Conservation (phyloP, 2,329 filamentous ascomycete species). For the Pestalotiopsis sp. region DNA sequence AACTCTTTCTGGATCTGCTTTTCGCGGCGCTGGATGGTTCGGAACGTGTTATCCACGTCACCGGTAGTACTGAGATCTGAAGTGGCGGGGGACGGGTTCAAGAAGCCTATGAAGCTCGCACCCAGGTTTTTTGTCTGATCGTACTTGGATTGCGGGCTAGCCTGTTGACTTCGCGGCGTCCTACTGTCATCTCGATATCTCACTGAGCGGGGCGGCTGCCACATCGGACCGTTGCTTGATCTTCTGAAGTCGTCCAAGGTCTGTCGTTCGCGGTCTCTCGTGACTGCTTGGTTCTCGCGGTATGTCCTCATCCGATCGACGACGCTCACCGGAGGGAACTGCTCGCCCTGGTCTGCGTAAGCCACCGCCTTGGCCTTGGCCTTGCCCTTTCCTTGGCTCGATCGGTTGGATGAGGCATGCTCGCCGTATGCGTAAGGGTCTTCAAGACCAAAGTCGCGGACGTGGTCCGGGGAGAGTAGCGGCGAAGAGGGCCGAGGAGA, state of each 20-base stretch:
- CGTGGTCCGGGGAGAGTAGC: constrained; percentile 23
- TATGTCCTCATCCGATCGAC: constrained; percentile 15
- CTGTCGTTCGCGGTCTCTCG: constrained; percentile 3
- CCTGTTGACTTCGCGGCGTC: neutral
- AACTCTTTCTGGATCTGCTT: constrained; percentile 58
- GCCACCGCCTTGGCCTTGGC: constrained; percentile 26
- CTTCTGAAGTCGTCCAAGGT: neutral
- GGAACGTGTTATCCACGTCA: constrained; percentile 31
- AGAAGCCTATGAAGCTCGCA: constrained; percentile 30
- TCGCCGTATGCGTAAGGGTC: constrained; percentile 1
- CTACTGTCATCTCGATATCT: constrained; percentile 16
- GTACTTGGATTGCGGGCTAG: neutral
- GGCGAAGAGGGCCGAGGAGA: constrained; percentile 31
- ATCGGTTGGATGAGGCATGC: constrained; percentile 1
- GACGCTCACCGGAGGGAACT: constrained; percentile 17
- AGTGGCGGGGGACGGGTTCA: constrained; percentile 19
- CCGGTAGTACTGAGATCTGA: constrained; percentile 14
- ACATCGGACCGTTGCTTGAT: constrained; percentile 16
- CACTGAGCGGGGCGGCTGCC: constrained; percentile 23
- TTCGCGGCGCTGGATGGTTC: constrained; percentile 44
- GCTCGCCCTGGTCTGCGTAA: constrained; percentile 17
- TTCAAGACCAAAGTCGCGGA: constrained; percentile 9
- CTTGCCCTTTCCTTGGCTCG: constrained; percentile 20
- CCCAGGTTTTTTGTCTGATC: constrained; percentile 12
- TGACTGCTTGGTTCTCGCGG: constrained; percentile 9